phyloP scores from a whole-genome alignment of 2,329 filamentous ascomycete genomes.

The Tolypocladium tundrense region DNA sequence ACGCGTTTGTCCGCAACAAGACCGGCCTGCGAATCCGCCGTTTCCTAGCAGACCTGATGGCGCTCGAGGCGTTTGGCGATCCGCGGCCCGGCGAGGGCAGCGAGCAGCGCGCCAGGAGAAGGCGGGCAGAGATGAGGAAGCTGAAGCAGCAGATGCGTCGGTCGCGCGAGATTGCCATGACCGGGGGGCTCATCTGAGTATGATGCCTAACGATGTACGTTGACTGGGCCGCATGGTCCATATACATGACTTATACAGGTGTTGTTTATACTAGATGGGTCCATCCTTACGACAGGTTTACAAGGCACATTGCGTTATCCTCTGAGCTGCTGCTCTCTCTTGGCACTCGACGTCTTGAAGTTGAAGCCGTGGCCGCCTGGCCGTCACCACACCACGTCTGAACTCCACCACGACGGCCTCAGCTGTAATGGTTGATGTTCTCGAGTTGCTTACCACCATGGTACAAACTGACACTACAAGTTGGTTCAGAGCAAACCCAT shows the following conservation, averaged over 20 bases:
- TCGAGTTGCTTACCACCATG: not conserved
- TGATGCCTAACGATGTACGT: not conserved
- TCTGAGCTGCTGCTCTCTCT: too few species aligned
- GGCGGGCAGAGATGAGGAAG: constrained; percentile 21
- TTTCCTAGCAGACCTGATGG: constrained; percentile 44
- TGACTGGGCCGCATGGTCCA: not conserved
- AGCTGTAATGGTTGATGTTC: not conserved
- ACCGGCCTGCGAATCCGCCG: constrained; percentile 43
- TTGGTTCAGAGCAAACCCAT: not conserved
- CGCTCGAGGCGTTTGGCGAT: constrained; percentile 35
- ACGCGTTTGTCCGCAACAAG: constrained; percentile 38
- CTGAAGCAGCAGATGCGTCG: constrained; percentile 25
- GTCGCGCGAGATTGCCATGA: constrained; percentile 16
- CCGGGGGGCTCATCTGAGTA: constrained; percentile 6
- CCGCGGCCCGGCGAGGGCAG: constrained; percentile 13
- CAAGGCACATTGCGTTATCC: not conserved
- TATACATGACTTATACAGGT: not conserved
- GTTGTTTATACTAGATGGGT: not conserved
- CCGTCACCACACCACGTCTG: too few species aligned
- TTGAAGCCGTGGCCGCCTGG: too few species aligned
- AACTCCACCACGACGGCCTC: not conserved
- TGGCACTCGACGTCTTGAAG: not conserved
- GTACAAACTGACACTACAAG: not conserved
- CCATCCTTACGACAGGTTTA: not conserved
- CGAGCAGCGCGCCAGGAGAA: constrained; percentile 15